phyloP scores from a whole-genome alignment of 345 rosid genomes.

The Salix purpurea region DNA sequence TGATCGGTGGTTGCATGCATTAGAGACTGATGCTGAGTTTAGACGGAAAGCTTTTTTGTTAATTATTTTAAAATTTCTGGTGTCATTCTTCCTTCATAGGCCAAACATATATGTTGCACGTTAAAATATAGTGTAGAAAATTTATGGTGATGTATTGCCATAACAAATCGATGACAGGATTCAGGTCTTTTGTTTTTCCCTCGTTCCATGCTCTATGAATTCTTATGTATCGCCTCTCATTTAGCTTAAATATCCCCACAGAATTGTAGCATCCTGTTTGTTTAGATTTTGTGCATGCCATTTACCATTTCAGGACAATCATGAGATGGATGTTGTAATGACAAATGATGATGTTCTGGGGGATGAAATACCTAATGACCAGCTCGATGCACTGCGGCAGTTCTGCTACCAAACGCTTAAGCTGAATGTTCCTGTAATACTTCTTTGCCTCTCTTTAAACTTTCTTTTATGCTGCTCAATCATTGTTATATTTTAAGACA shows the following conservation, averaged over 20 bases:
- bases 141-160: neutral
- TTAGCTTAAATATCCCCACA: neutral
- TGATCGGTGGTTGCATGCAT: neutral
- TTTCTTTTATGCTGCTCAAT: slow-evolving; percentile 3
- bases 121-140: neutral
- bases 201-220: neutral
- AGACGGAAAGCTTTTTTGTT: neutral
- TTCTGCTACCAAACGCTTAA: slow-evolving; percentile 71
- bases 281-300: neutral
- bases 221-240: neutral
- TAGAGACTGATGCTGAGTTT: neutral
- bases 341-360: slow-evolving; percentile 95
- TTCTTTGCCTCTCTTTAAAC: neutral
- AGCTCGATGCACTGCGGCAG: slow-evolving; percentile 49
- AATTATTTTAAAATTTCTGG: neutral
- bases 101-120: neutral
- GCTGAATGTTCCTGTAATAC: slow-evolving; percentile 53
- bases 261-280: neutral
- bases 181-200: neutral
- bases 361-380: slow-evolving; percentile 88
- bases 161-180: neutral
- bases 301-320: slow-evolving; percentile 50
- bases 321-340: slow-evolving; percentile 49
- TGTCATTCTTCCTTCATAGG: neutral
- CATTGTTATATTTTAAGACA: neutral